Evolutionary conservation across 495 filamentous ascomycete species (phyloP).

Genomic region (Lophiotrema nucula): DNA sequence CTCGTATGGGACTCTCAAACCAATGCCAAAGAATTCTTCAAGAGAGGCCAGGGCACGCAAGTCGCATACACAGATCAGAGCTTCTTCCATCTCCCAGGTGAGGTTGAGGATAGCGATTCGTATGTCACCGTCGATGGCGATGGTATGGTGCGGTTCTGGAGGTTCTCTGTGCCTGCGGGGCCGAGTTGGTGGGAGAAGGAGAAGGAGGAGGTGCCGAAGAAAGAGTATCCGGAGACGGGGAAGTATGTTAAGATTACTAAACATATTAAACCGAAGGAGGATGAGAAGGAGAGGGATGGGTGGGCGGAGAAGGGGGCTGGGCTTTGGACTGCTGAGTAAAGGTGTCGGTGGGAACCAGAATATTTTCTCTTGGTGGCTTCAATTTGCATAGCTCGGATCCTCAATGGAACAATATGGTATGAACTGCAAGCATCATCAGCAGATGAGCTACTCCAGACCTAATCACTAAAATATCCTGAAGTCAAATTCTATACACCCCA

Average conservation of each 20-base stretch:
- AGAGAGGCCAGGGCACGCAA: not conserved
- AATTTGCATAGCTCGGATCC: too few species aligned
- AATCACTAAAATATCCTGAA: too few species aligned
- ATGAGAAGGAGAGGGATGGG: not conserved
- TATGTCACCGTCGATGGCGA: slow-evolving; percentile 19
- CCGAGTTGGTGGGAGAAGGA: not conserved
- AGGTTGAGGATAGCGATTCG: not conserved
- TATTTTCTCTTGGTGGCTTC: too few species aligned
- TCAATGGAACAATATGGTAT: too few species aligned
- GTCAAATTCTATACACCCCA: too few species aligned
- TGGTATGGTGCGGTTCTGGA: slow-evolving; percentile 10
- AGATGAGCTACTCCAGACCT: too few species aligned
- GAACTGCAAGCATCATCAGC: too few species aligned
- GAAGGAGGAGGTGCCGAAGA: not conserved
- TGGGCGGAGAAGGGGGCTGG: slow-evolving; percentile 17
- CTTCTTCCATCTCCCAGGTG: not conserved
- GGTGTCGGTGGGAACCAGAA: too few species aligned
- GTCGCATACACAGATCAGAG: not conserved
- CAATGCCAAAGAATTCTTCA: slow-evolving; percentile 11
- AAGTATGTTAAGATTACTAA: slow-evolving; percentile 1
- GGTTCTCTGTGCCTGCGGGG: not conserved
- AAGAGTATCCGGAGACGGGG: not conserved
- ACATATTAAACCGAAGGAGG: not conserved
- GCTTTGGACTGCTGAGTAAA: slow-evolving; percentile 19
- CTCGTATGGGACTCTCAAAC: slow-evolving; percentile 19